Evolutionary conservation across 2,329 filamentous ascomycete species (phyloP), one percentile per base, ranked within the genome.

Genomic region (Trichoderma koningii): DNA sequence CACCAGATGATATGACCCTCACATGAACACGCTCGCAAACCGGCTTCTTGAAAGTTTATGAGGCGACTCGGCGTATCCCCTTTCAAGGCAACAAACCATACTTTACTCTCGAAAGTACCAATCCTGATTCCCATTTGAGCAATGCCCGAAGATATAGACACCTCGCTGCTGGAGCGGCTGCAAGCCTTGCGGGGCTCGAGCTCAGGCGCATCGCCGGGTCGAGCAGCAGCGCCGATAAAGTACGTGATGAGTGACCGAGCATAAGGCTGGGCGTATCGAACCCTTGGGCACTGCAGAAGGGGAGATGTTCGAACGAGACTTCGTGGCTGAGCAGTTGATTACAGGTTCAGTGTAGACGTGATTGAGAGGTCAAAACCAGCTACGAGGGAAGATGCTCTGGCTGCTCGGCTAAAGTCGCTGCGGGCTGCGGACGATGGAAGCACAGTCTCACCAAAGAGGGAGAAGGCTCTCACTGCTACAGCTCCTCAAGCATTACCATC

Each of bases 121-220:
- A 38, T 15, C 10, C 9, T 19, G 21, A 17, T 44, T 17, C 34
- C 12, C 10, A 15, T 38, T 52, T 23, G 30, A 15, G 28, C 45
- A 60, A 78, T 78, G 77, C 70, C 74, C 7, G 70, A 75, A 66
- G 72, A 75, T 41, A 63, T 77, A 34, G 83, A 85, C 69, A 79
- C 76, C 66, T 80, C 79, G 21, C 75, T 87, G 26, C 74, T 86
- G 23, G 81, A 83, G 64, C 81, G 85, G 34, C 77, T 87, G 34
- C 84, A 84, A 59, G 84, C 84, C 10, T 75, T 87, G 44, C 73
- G 76, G 55, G 76, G 75, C 23, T 68, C 69, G 26, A 72, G 69
- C 38, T 34, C 62, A 5, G 28, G 48, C 23, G 68, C 69, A 79
- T 81, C 72, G 70, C 75, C 67, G 69, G 45, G 48, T 34, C 80